These are phyloP conservation scores for Thielaviopsis punctulata DNA, from an alignment of 2,329 filamentous ascomycete genomes.

Conservation along the genomic window DNA sequence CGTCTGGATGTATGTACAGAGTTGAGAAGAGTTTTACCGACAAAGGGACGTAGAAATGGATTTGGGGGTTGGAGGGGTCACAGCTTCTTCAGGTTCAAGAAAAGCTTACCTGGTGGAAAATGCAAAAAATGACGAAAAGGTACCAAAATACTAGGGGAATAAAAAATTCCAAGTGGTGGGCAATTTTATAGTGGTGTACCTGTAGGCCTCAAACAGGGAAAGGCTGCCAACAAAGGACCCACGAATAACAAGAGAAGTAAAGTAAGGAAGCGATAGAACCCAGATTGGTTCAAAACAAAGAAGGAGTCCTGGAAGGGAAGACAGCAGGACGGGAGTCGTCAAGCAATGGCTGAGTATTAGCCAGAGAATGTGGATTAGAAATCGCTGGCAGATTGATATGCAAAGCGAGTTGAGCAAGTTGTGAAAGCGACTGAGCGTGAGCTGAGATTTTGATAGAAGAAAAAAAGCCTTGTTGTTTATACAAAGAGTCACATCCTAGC, in stretches of 20 bases:
- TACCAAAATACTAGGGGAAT: neutral
- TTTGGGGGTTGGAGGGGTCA: too few species aligned
- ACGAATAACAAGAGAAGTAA: neutral
- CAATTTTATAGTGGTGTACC: neutral
- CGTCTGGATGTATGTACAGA: neutral
- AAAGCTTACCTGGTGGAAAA: too few species aligned
- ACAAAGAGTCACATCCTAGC: conserved; percentile 12
- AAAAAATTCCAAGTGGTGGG: neutral
- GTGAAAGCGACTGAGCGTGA: neutral
- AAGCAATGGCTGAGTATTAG: neutral
- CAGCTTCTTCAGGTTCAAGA: too few species aligned
- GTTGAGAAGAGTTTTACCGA: neutral
- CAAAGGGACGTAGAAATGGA: too few species aligned
- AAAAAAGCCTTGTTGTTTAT: conserved; percentile 6
- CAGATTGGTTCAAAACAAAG: neutral
- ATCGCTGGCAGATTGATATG: neutral
- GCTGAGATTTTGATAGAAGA: conserved; percentile 5
- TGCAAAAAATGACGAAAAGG: neutral
- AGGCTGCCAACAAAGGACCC: neutral
- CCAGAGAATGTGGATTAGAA: neutral
- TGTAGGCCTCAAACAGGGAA: neutral
- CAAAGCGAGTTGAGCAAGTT: neutral
- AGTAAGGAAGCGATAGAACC: neutral
- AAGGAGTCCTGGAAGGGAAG: neutral
- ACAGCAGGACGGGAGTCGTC: neutral